These are phyloP conservation scores for Clarkia xantiana DNA, from an alignment of 345 rosid species.

Conservation along the genomic window DNA sequence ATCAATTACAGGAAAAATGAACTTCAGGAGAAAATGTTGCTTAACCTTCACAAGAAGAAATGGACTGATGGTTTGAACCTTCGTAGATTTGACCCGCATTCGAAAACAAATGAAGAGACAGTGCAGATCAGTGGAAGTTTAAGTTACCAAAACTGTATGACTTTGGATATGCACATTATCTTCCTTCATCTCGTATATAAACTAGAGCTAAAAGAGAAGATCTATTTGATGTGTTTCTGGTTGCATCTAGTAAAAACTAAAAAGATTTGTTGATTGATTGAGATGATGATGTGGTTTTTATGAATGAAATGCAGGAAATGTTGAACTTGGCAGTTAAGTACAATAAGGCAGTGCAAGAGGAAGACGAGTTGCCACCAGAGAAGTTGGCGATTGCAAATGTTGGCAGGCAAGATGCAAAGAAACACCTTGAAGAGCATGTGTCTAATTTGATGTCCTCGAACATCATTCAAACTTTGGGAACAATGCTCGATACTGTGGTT, in stretches of 20 bases:
- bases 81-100: constrained; percentile 65
- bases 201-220: too few species aligned
- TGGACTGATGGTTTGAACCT: constrained; percentile 98
- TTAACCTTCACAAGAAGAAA: constrained; percentile 97
- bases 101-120: constrained; percentile 81
- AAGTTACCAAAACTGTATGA: not conserved
- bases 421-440: constrained; percentile 95
- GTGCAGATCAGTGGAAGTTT: constrained; percentile 46
- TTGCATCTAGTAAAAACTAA: too few species aligned
- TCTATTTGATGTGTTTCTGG: not conserved
- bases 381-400: constrained; percentile 91
- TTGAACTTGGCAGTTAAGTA: constrained; percentile 67
- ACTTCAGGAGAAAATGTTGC: constrained; percentile 94
- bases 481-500: constrained; percentile 95
- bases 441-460: constrained; percentile 95
- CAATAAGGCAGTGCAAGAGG: constrained; percentile 96
- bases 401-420: constrained; percentile 97
- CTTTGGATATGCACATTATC: too few species aligned
- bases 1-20: constrained; percentile 95
- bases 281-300: not conserved
- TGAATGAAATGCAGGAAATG: constrained; percentile 60
- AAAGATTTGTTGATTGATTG: not conserved
- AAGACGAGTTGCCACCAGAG: constrained; percentile 90
- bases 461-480: constrained; percentile 94
- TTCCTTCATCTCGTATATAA: too few species aligned